Evolutionary conservation across 2,329 filamentous ascomycete species (phyloP), one percentile per base, ranked within the genome.

Genomic region (Ophiostoma montium): DNA sequence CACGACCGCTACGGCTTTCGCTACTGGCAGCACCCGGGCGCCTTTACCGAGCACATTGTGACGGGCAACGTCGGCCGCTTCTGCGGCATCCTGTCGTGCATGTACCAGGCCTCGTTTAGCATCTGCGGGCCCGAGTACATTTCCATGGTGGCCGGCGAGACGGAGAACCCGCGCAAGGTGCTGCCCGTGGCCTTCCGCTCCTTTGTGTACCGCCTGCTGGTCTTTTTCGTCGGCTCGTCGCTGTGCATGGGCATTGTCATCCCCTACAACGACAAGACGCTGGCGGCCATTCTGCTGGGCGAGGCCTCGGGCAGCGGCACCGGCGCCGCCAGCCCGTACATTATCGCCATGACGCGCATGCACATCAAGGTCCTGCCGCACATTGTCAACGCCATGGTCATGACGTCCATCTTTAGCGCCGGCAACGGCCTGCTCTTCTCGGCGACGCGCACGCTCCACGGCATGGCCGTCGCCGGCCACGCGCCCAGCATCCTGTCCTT

Each of bases 211-310:
- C 75, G 81, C 30, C 67, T 84, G 46, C 78, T 73, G 1, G 59
- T 73, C 1, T 84, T 85, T 64, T 85, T 84, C 63, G 71, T 84
- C 19, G 70, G 82, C 6, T 76, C 79, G 6, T 76, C 77, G 4
- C 67, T 86, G 2, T 72, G 70, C 47, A 71, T 83, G 18, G 78
- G 78, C 4, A 75, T 83, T 49, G 61, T 82, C 51, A 70, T 83
- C 47, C 69, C 80, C 2, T 76, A 76, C 60, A 72, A 81, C 51
- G 75, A 81, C 55, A 53, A 65, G 1, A 71, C 70, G 16, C 64
- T 82, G 52, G 65, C 58, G 13, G 71, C 73, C 0, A 76, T 77
- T 52, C 62, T 70, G 3, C 66, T 68, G 7, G 71, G 70, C 44
- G 67, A 71, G 12, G 55, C 57, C 35, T 69, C 70, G 1, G 72